These are phyloP conservation scores for Lentithecium fluviatile DNA, from an alignment of 495 filamentous ascomycete species.

Conservation along the genomic window DNA sequence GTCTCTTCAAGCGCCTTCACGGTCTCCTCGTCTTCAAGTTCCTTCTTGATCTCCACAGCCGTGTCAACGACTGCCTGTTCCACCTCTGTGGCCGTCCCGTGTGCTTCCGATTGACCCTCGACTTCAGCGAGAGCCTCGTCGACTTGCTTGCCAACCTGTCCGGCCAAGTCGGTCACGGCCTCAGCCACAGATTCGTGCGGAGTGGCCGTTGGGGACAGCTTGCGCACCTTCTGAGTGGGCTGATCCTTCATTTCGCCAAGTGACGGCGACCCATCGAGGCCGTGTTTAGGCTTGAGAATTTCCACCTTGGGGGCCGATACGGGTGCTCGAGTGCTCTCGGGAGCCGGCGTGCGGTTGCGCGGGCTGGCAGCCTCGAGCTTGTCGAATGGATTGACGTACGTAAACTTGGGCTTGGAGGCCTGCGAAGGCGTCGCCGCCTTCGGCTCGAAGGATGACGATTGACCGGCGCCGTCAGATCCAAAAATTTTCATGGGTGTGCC, in stretches of 20 bases:
- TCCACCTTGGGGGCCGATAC: constrained; percentile 38
- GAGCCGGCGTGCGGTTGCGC: constrained; percentile 53
- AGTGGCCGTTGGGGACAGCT: constrained; percentile 31
- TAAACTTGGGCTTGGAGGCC: constrained; percentile 60
- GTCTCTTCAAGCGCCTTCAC: constrained; percentile 51
- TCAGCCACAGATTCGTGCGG: constrained; percentile 64
- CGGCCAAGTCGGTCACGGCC: constrained; percentile 66
- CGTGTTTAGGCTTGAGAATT: constrained; percentile 42
- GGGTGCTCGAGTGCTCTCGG: constrained; percentile 21
- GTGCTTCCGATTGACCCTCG: constrained; percentile 37
- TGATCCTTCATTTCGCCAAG: constrained; percentile 14
- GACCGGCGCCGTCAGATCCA: constrained; percentile 48
- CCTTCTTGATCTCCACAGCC: constrained; percentile 55
- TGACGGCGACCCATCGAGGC: constrained; percentile 33
- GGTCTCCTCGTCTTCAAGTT: constrained; percentile 58
- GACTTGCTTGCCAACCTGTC: constrained; percentile 66
- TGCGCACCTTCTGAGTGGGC: constrained; percentile 38
- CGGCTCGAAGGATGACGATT: constrained; percentile 43
- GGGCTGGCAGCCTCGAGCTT: constrained; percentile 68
- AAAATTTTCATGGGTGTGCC: constrained; percentile 18
- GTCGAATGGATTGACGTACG: constrained; percentile 78
- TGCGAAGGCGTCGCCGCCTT: constrained; percentile 42
- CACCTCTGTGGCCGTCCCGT: constrained; percentile 38
- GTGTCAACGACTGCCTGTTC: constrained; percentile 47
- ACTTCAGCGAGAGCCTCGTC: constrained; percentile 62